A percentile compares a stretch with the other conserved stretches of the same genome.
phyloP scores from a whole-genome alignment of 2,329 filamentous ascomycete species.

The Sclerotinia minor region DNA sequence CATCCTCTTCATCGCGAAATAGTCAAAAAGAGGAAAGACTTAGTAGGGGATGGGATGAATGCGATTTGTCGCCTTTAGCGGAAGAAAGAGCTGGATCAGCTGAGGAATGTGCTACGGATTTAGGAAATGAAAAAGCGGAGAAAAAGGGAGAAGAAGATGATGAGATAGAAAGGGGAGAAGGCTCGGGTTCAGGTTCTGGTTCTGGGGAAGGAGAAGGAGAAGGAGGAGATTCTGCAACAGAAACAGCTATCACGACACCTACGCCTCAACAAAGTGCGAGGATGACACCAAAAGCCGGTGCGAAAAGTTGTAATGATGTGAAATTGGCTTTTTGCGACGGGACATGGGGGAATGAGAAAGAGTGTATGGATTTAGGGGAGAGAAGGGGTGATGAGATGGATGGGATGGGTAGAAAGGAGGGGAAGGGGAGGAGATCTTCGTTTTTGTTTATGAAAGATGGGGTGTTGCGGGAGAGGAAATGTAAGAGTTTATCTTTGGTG shows the following conservation, averaged over 20 bases:
- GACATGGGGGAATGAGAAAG: no score
- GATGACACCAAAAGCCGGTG: neutral
- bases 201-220: neutral
- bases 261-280: neutral
- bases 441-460: neutral
- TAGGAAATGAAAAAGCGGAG: neutral
- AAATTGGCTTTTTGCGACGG: neutral
- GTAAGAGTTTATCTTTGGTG: conserved; percentile 1
- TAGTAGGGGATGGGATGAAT: neutral
- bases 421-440: neutral
- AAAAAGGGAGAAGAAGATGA: neutral
- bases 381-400: neutral
- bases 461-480: neutral
- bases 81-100: neutral
- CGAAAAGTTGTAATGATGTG: conserved; percentile 13
- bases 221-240: neutral
- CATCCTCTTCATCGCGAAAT: neutral
- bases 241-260: conserved; percentile 6
- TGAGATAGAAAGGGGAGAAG: neutral
- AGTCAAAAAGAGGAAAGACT: neutral
- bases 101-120: neutral
- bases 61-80: conserved; percentile 1
- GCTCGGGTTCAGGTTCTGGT: neutral
- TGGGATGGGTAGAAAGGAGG: neutral
- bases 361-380: neutral